Evolutionary conservation across 2,329 filamentous ascomycete genomes (phyloP).

Genomic region (Aurifilum marmelostoma): DNA sequence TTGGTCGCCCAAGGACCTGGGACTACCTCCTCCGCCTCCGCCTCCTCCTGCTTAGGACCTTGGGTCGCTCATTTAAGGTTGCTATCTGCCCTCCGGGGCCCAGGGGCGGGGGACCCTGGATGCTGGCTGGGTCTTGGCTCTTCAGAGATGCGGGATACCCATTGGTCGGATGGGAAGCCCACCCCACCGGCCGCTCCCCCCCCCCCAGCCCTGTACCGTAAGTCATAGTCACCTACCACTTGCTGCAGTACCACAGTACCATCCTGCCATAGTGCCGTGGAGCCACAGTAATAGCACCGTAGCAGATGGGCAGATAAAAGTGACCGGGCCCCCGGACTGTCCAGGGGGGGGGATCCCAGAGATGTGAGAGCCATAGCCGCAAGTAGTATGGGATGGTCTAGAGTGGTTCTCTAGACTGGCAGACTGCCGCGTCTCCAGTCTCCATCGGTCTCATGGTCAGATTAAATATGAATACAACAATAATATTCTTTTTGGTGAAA

Average conservation of each 20-base stretch:
- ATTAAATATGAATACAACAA: not conserved
- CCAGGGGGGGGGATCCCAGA: not conserved
- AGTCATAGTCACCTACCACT: not conserved
- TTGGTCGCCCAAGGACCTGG: not conserved
- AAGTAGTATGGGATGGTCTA: not conserved
- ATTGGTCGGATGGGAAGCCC: not conserved
- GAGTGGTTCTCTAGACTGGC: not conserved
- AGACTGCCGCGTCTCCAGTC: not conserved
- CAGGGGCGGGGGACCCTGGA: too few species aligned
- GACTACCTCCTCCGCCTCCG: too few species aligned
- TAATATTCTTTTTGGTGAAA: not conserved
- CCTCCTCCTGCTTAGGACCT: not conserved
- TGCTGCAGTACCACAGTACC: not conserved
- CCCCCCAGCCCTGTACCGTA: not conserved
- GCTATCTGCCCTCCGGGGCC: constrained; percentile 15
- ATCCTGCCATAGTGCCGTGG: not conserved
- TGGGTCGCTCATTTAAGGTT: constrained; percentile 3
- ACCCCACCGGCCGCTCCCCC: too few species aligned
- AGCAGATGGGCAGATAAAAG: not conserved
- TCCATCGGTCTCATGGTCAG: not conserved
- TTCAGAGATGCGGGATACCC: not conserved
- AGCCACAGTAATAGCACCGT: not conserved
- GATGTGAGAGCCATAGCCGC: not conserved
- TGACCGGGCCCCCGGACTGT: not conserved
- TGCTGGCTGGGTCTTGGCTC: not conserved